Conservation (phyloP, 176 grass and related monocot genomes). For the Oryza brachyantha region DNA sequence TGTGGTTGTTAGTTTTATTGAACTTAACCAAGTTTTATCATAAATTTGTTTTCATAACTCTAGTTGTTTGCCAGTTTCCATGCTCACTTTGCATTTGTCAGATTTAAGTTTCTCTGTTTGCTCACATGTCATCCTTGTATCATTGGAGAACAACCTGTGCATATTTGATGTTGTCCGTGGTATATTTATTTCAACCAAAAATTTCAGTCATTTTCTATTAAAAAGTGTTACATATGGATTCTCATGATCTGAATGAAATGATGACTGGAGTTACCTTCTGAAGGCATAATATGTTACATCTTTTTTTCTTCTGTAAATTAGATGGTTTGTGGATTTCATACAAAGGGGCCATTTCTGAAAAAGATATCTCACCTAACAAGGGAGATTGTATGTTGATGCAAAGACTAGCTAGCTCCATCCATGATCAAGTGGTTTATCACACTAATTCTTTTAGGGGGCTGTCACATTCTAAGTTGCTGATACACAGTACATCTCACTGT, state of each 20-base stretch:
- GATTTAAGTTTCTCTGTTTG: neutral
- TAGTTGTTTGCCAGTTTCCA: neutral
- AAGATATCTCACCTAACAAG: constrained; percentile 8
- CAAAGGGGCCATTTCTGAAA: constrained; percentile 18
- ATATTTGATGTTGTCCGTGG: neutral
- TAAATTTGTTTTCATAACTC: too few species aligned
- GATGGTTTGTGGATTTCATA: constrained; percentile 1
- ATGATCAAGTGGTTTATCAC: neutral
- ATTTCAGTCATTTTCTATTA: neutral
- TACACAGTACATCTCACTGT: neutral
- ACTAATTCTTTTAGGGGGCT: neutral
- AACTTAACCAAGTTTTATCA: neutral
- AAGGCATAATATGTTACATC: neutral
- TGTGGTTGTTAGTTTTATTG: neutral
- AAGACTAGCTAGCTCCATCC: neutral
- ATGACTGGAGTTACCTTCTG: constrained; percentile 23
- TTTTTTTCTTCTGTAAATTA: neutral
- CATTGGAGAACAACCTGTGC: neutral
- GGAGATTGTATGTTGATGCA: neutral
- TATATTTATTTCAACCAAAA: neutral
- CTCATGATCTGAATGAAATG: constrained; percentile 16
- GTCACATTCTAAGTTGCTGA: neutral
- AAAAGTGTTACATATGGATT: neutral
- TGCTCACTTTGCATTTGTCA: neutral
- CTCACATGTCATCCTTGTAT: neutral